These are phyloP conservation scores for Excoecaria cochinchinensis DNA, from an alignment of 345 rosid genomes.

Conservation along the genomic window DNA sequence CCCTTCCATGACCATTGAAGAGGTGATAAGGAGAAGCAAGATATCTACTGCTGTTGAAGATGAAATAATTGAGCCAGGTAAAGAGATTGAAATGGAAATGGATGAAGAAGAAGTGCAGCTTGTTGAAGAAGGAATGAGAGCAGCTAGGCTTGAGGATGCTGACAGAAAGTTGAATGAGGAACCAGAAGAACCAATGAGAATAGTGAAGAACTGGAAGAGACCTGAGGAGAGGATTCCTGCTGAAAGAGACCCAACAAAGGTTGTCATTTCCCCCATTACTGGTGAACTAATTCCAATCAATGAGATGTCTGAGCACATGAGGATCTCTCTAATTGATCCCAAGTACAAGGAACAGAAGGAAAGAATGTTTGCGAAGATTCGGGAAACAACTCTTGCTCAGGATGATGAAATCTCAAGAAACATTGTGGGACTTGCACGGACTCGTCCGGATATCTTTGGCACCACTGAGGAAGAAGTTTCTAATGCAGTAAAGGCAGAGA, in stretches of 20 bases:
- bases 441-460: constrained; percentile 91
- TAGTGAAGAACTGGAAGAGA: constrained; percentile 92
- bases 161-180: constrained; percentile 45
- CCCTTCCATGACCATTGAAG: constrained; percentile 84
- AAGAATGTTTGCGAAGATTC: constrained; percentile 90
- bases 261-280: constrained; percentile 80
- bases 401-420: constrained; percentile 91
- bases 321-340: constrained; percentile 87
- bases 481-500: constrained; percentile 90
- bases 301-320: constrained; percentile 94
- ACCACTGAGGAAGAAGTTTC: constrained; percentile 96
- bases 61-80: constrained; percentile 72
- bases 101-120: constrained; percentile 90
- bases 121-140: constrained; percentile 86
- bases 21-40: constrained; percentile 81
- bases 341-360: constrained; percentile 93
- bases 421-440: constrained; percentile 81
- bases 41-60: constrained; percentile 60
- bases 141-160: constrained; percentile 52
- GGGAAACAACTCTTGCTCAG: constrained; percentile 87
- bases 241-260: constrained; percentile 78
- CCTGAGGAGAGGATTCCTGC: constrained; percentile 82
- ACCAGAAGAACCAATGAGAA: constrained; percentile 82
- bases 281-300: constrained; percentile 84
- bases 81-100: constrained; percentile 94